Evolutionary conservation across 768 basidiomycete genomes (phyloP).

Genomic region (Galerina sulciceps): DNA sequence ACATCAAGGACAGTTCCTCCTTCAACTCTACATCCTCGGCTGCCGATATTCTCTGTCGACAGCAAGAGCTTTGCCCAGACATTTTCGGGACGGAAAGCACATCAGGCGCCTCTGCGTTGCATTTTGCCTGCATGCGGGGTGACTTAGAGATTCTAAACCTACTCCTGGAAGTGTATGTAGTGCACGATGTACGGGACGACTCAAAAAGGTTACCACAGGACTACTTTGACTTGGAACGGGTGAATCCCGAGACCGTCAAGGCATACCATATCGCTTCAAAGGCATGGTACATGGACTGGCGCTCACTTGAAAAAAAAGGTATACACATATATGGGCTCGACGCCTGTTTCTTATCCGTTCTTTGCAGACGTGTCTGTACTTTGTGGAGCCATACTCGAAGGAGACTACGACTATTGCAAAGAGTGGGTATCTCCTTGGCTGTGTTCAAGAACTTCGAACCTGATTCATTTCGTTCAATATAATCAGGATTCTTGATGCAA

Average conservation of each 20-base stretch:
- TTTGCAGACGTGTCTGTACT: background rate
- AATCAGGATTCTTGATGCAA: background rate
- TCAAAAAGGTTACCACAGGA: background rate
- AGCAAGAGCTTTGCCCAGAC: background rate
- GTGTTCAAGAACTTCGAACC: background rate
- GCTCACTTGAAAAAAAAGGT: background rate
- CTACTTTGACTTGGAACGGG: background rate
- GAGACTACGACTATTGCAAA: conserved; percentile 2
- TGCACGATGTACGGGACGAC: background rate
- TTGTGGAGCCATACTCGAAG: background rate
- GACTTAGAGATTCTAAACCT: background rate
- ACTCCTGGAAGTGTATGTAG: background rate
- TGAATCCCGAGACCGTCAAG: background rate
- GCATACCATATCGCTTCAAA: background rate
- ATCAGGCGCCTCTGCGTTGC: background rate
- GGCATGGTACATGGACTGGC: background rate
- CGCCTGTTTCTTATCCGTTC: background rate
- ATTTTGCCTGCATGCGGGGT: conserved; percentile 4
- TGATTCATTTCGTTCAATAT: too few relatives aligned
- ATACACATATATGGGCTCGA: background rate
- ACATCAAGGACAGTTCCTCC: background rate
- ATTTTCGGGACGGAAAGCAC: background rate
- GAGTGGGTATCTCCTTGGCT: background rate
- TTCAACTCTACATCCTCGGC: background rate
- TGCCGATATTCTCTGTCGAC: background rate